Conservation (phyloP, 495 filamentous ascomycete genomes). For the Mytilinidion resinicola region DNA sequence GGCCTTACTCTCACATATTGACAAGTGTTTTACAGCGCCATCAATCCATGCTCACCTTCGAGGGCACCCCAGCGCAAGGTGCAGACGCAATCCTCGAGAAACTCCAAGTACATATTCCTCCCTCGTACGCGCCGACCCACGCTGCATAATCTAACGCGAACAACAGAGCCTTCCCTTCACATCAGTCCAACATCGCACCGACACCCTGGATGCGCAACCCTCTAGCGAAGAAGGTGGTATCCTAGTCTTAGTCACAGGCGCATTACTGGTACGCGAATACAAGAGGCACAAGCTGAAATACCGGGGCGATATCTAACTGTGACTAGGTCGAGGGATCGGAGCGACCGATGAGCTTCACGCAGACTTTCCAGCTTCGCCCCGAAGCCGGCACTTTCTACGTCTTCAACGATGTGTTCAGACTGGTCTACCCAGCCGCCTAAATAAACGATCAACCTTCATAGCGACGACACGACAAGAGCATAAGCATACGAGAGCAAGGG, state of each 20-base stretch:
- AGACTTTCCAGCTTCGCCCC: slow-evolving; percentile 74
- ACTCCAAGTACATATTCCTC: slow-evolving; percentile 49
- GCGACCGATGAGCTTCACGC: slow-evolving; percentile 75
- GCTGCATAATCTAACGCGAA: neutral
- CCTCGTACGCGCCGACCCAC: neutral
- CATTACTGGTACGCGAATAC: slow-evolving; percentile 58
- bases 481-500: neutral
- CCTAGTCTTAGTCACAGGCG: slow-evolving; percentile 78
- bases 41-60: slow-evolving; percentile 89
- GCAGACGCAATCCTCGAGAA: slow-evolving; percentile 62
- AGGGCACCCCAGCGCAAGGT: slow-evolving; percentile 57
- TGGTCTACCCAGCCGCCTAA: slow-evolving; percentile 55
- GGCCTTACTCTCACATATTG: neutral
- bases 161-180: slow-evolving; percentile 68
- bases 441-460: neutral
- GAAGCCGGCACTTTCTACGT: slow-evolving; percentile 75
- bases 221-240: slow-evolving; percentile 54
- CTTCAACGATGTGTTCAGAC: slow-evolving; percentile 86
- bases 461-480: neutral
- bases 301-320: slow-evolving; percentile 5
- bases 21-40: slow-evolving; percentile 51
- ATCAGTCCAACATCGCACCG: slow-evolving; percentile 64
- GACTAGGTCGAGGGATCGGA: slow-evolving; percentile 72
- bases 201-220: slow-evolving; percentile 73
- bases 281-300: neutral